Evolutionary conservation across 768 basidiomycete species (phyloP), one percentile per base, ranked within the genome.

Genomic region (Psilocybe tampanensis): DNA sequence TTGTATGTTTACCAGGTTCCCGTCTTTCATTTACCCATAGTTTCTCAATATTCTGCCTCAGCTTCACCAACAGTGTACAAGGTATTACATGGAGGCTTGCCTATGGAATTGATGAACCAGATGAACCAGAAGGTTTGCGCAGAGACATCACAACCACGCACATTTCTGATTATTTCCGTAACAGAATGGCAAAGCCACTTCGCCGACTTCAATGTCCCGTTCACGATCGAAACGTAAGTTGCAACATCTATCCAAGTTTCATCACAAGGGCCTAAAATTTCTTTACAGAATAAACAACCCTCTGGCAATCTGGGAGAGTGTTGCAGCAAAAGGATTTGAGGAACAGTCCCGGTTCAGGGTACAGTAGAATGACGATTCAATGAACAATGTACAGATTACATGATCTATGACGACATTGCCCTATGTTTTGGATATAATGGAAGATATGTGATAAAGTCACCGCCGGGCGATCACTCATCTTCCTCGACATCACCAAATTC

Each of bases 401-500:
- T 23, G 5, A 18, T 19, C 15, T 8, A 17, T 15, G 18, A 3
- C 23, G 44, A 41, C 19, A 43, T 17, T 44, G 41, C n/a, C n/a
- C 43, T 44, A 33, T 32, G 19, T 29, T n/a, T 32, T 22, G 23
- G 11, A 32, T 3, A 44, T 19, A 21, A 41, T n/a, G 11, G 9
- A 51, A 9, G 15, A 21, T 50, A 17, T 4, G 19, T 17, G n/a
- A 32, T 21, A 23, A 19, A 21, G 15, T 7, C 13, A 17, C 26
- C 8, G 44, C 17, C 7, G 5, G 11, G 11, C 29, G 32, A 53
- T 64, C 71, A 80, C 57, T 93, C 89, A 55, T 94, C 92, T 68
- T 94, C 92, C 61, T 92, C 91, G 12, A 94, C 80, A 70, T 94
- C 92, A n/a, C 93, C 93, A 67, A 91, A 90, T 74, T 95, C 93